Base-by-base conservation (phyloP, 305 asterid genomes). In the Fraxinus latifolia region DNA sequence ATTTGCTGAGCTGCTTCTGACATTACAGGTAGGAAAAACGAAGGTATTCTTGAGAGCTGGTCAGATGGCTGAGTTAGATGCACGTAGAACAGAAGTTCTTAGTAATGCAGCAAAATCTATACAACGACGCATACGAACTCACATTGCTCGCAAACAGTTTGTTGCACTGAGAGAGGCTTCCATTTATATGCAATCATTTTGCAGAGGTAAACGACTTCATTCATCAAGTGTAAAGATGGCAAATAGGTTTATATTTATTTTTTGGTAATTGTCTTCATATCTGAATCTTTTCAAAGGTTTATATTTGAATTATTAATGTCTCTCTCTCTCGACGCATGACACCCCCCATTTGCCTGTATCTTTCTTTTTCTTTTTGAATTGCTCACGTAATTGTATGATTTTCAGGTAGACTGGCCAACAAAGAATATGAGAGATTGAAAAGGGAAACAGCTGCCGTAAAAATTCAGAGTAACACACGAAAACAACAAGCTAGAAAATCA, bases 21-120 rank as follows among this genome's bases (percentile, higher is more conserved):
- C 79, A 74, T 86, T 79, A 78, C 99, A 96, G 98, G 83, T 94
- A n/a, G 99, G 99, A 58, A 96, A 91, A 91, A 94, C 98, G 74
- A 96, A 96, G 90, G 95, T 96, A 86, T 96, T 94, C 92, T 92
- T 96, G 79, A 91, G 99, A 91, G 99, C 98, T 70, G 98, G 99
- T 84, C 99, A 96, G 84, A 94, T 96, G 99, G 99, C 99, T 72
- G 99, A 94, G 83, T 81, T 96, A 84, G 98, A 96, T 91, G 97
- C 99, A 74, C 95, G 96, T 76, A 90, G 98, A 90, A 88, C 97
- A 58, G 97, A 96, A 92, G 98, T 94, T 88, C 96, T 96, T 74
- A 84, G 85, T 79, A 77, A 80, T 91, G 99, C 99, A 83, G 98
- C 99, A 19, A 93, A 90, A 89, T 81, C 88, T 37, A 91, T 96